Percentiles rank a stretch among this genome's conserved stretches.
Conservation (phyloP, 2,329 filamentous ascomycete genomes). For the Penicillium freii region DNA sequence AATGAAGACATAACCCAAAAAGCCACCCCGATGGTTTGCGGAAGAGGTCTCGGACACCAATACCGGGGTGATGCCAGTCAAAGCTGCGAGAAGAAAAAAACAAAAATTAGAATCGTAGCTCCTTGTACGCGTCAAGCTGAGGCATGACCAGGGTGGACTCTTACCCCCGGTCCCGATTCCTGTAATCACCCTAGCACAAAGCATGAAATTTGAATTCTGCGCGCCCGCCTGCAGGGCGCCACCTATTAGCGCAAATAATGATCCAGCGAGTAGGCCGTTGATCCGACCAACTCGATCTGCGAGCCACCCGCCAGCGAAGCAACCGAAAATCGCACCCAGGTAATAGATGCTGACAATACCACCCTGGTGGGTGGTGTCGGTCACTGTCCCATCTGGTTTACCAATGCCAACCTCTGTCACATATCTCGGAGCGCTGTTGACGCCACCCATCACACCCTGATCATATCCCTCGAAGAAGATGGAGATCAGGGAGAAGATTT, state of each 20-base stretch:
- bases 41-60: slow-evolving; percentile 51
- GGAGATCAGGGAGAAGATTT: slow-evolving; percentile 33
- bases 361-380: slow-evolving; percentile 51
- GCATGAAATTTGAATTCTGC: slow-evolving; percentile 49
- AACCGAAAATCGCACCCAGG: slow-evolving; percentile 52
- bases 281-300: slow-evolving; percentile 57
- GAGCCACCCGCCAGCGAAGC: slow-evolving; percentile 50
- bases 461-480: slow-evolving; percentile 51
- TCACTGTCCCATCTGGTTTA: slow-evolving; percentile 46
- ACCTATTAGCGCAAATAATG: slow-evolving; percentile 50
- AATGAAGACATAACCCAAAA: slow-evolving; percentile 52
- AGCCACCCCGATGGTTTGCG: slow-evolving; percentile 48
- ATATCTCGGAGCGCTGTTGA: slow-evolving; percentile 46
- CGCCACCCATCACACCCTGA: slow-evolving; percentile 55
- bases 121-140: slow-evolving; percentile 3
- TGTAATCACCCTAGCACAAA: slow-evolving; percentile 51
- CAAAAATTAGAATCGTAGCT: slow-evolving; percentile 13
- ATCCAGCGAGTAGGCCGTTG: slow-evolving; percentile 50
- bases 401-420: slow-evolving; percentile 47
- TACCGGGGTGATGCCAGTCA: slow-evolving; percentile 52
- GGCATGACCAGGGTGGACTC: slow-evolving; percentile 12
- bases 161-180: slow-evolving; percentile 53
- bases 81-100: slow-evolving; percentile 20
- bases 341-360: slow-evolving; percentile 56
- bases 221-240: slow-evolving; percentile 50